A percentile compares a stretch with the other conserved stretches of the same genome.
phyloP scores from a whole-genome alignment of 257 asterid species.

The Solanum pimpinellifolium region DNA sequence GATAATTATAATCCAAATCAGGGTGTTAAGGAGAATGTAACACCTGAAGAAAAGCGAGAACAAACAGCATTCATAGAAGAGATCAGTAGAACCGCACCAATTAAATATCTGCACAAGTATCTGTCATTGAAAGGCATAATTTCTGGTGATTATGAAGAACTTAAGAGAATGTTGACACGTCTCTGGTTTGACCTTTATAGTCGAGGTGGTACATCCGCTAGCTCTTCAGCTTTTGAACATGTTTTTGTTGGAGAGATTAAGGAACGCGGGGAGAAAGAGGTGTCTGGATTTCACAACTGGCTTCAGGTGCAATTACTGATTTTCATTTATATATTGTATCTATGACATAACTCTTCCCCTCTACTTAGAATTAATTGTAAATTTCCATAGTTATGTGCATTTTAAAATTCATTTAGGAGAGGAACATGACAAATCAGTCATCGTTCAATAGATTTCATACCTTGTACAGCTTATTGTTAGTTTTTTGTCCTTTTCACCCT shows the following conservation, averaged over 20 bases:
- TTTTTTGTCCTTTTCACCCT: neutral
- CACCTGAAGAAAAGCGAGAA: slow-evolving; percentile 74
- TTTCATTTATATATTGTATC: neutral
- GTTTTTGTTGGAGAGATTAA: slow-evolving; percentile 98
- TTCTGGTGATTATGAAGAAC: slow-evolving; percentile 39
- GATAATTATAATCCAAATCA: slow-evolving; percentile 88
- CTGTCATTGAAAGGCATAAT: slow-evolving; percentile 43
- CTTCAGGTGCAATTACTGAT: slow-evolving; percentile 51
- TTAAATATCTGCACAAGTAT: slow-evolving; percentile 70
- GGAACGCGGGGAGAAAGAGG: slow-evolving; percentile 61
- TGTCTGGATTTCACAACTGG: slow-evolving; percentile 97
- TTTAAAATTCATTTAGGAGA: neutral
- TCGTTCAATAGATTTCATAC: neutral
- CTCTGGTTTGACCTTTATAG: slow-evolving; percentile 88
- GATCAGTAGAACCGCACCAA: slow-evolving; percentile 88
- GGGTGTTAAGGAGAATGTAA: slow-evolving; percentile 74
- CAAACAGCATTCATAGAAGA: slow-evolving; percentile 82
- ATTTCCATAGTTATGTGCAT: neutral
- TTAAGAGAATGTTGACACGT: slow-evolving; percentile 52
- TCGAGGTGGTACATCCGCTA: slow-evolving; percentile 75
- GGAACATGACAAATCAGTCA: neutral
- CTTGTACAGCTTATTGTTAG: neutral
- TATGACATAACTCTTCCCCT: neutral
- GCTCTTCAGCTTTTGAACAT: slow-evolving; percentile 97
- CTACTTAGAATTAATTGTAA: neutral